These are phyloP conservation scores for Crithidia acanthocephali DNA, from an alignment of 208 protist genomes.

Conservation along the genomic window DNA sequence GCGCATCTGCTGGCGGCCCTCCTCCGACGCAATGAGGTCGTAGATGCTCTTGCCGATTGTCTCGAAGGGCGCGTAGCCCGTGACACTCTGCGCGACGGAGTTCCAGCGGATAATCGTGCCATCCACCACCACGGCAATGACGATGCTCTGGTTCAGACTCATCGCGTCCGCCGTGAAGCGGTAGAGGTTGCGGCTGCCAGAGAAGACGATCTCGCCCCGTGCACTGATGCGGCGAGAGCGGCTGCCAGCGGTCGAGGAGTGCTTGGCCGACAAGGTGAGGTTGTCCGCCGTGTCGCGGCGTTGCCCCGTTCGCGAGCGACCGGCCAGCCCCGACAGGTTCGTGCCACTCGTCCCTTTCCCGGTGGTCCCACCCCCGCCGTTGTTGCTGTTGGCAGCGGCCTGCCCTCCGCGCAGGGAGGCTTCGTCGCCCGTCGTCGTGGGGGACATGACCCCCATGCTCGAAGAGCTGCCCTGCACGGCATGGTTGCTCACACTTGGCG, in stretches of 20 bases:
- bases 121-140: slow-evolving; percentile 79
- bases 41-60: slow-evolving; percentile 81
- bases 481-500: slow-evolving; percentile 12
- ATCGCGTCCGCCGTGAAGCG: slow-evolving; percentile 73
- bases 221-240: slow-evolving; percentile 42
- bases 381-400: no score
- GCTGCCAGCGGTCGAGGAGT: slow-evolving; percentile 21
- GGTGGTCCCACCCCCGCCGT: neutral
- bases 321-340: neutral
- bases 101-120: slow-evolving; percentile 93
- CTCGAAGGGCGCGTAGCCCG: slow-evolving; percentile 61
- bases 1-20: slow-evolving; percentile 46
- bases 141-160: slow-evolving; percentile 48
- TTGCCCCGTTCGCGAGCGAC: slow-evolving; percentile 15
- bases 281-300: slow-evolving; percentile 13
- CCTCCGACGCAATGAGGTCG: slow-evolving; percentile 55
- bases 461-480: neutral
- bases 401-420: neutral
- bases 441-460: neutral
- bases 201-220: slow-evolving; percentile 82
- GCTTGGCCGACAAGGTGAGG: slow-evolving; percentile 16
- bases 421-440: slow-evolving; percentile 9
- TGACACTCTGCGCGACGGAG: slow-evolving; percentile 53
- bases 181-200: slow-evolving; percentile 80
- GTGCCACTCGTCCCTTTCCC: neutral